Percentiles rank a stretch among this genome's conserved stretches.
Evolutionary conservation across 768 basidiomycete genomes (phyloP).

Genomic region (Panus rudis): DNA sequence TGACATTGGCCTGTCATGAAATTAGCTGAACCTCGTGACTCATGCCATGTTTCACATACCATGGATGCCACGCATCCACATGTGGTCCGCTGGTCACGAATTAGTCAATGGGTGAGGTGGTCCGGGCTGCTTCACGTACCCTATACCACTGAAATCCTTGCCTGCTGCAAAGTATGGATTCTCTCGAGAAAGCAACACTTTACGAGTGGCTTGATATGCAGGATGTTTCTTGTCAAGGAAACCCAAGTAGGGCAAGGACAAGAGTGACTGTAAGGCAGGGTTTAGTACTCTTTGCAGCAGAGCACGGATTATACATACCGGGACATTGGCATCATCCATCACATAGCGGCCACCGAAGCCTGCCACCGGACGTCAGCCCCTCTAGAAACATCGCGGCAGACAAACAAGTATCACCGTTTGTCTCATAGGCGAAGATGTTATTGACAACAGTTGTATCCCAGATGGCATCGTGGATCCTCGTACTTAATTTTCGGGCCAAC

Average conservation of each 20-base stretch:
- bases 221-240: constrained; percentile 57
- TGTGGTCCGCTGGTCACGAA: constrained; percentile 55
- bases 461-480: constrained; percentile 50
- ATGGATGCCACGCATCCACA: constrained; percentile 65
- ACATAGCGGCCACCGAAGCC: constrained; percentile 66
- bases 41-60: constrained; percentile 30
- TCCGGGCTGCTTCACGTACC: constrained; percentile 35
- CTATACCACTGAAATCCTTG: constrained; percentile 56
- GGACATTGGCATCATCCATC: constrained; percentile 85
- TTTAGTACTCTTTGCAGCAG: not conserved
- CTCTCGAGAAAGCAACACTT: constrained; percentile 48
- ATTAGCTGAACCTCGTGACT: not conserved
- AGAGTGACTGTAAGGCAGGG: constrained; percentile 44
- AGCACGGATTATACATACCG: constrained; percentile 36
- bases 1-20: constrained; percentile 62
- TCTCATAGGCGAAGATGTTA: constrained; percentile 70
- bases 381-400: not conserved
- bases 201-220: constrained; percentile 58
- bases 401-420: constrained; percentile 41
- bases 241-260: constrained; percentile 74
- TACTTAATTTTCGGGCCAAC: constrained; percentile 51
- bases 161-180: constrained; percentile 71
- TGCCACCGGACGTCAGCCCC: constrained; percentile 13
- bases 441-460: constrained; percentile 58
- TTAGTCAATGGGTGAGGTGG: not conserved